Evolutionary conservation across 371 early-diverging fungal genomes (phyloP), one percentile per base, ranked within the genome.

Genomic region (Mucor sp.): DNA sequence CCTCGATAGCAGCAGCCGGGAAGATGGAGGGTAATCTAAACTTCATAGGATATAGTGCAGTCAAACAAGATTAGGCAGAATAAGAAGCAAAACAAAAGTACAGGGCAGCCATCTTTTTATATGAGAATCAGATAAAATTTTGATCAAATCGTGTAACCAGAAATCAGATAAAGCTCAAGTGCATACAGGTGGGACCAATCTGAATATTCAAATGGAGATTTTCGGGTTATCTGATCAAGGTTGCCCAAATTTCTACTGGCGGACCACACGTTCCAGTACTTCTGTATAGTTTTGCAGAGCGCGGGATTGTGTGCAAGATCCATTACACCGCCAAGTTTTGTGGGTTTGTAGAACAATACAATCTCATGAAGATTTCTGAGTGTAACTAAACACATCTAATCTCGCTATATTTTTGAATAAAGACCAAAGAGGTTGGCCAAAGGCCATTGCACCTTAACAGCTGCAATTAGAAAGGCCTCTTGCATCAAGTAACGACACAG

Each of bases 21-120:
- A 62, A 33, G 8, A 62, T 6, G 21, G 62, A 62, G 11, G 62
- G 62, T 14, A 62, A 17, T 17, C 53, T 53, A 30, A 62, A 62
- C 37, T 62, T 62, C 62, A 62, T 62, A 23, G 23, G 19, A n/a
- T 30, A 30, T n/a, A 27, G 32, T 53, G 25, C 9, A 21, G 21
- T 27, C 27, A 27, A 15, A 27, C 23, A 25, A 53, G 27, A 25
- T 14, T 11, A 25, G 11, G 53, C 23, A 27, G 53, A 1, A 25
- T 27, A 53, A 19, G 27, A 11, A 30, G 7, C 12, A 56, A 17
- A 56, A 32, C 14, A 17, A 56, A 56, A 21, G 6, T 17, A 27
- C 37, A 37, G 8, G 2, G 11, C 37, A 37, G 8, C 14, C 37
- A 5, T 30, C 19, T 56, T 32, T 2, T 30, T 30, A 30, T 56